Evolutionary conservation across 805 yeast species (phyloP).

Genomic region (Tetrapisispora fleetii): DNA sequence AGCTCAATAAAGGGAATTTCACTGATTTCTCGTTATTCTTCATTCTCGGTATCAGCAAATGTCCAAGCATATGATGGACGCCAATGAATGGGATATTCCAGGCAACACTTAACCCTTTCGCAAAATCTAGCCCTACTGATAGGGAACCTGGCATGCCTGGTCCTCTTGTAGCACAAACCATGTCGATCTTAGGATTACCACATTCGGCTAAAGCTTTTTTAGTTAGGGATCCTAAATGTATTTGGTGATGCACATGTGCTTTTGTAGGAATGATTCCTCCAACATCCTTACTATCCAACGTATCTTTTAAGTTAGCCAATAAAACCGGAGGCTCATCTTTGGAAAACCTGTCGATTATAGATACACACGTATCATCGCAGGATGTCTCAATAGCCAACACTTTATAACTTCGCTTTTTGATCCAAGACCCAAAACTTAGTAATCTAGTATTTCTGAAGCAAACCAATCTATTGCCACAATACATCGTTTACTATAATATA

Average conservation of each 20-base stretch:
- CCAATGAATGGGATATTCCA: conserved; percentile 75
- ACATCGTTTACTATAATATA: too few species aligned
- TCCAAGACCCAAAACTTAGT: background rate
- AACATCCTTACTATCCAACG: conserved; percentile 50
- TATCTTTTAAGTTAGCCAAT: conserved; percentile 49
- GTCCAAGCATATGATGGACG: conserved; percentile 95
- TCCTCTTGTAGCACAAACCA: conserved; percentile 86
- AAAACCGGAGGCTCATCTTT: conserved; percentile 14
- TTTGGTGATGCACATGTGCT: conserved; percentile 74
- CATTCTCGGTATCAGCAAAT: conserved; percentile 58
- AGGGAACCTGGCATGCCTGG: conserved; percentile 95
- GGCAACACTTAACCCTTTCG: conserved; percentile 75
- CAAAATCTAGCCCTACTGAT: conserved; percentile 71
- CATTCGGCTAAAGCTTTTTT: conserved; percentile 30
- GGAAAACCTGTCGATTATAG: conserved; percentile 47
- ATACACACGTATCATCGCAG: conserved; percentile 92
- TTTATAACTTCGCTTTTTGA: conserved; percentile 31
- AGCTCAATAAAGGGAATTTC: conserved; percentile 57
- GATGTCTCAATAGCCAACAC: conserved; percentile 87
- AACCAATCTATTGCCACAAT: too few species aligned
- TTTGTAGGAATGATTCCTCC: conserved; percentile 88
- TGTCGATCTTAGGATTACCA: conserved; percentile 31
- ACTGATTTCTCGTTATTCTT: conserved; percentile 36
- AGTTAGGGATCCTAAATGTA: conserved; percentile 43
- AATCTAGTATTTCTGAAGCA: background rate